These are phyloP conservation scores for Gracilariopsis chorda DNA, from an alignment of 23 red algal genomes.

Conservation along the genomic window DNA sequence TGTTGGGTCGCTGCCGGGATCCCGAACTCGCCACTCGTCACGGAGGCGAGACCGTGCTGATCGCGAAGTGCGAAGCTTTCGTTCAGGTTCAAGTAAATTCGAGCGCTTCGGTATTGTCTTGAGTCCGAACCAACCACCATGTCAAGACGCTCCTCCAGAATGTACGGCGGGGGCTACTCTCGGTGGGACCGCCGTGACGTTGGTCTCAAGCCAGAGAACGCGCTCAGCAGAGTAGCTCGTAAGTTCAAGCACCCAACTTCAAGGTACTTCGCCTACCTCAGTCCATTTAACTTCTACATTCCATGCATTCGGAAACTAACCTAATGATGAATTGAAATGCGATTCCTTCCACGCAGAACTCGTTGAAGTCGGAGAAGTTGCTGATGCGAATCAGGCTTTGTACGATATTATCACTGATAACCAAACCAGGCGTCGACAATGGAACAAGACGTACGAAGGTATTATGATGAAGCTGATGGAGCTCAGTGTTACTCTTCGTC, in stretches of 20 bases:
- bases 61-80: too few relatives aligned
- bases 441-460: slow-evolving; percentile 97
- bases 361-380: slow-evolving; percentile 90
- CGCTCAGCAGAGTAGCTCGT: slow-evolving; percentile 89
- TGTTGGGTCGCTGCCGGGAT: too few relatives aligned
- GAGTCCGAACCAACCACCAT: neutral
- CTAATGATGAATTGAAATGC: too few relatives aligned
- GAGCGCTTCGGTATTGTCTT: too few relatives aligned
- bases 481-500: slow-evolving; percentile 85
- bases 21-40: too few relatives aligned
- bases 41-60: too few relatives aligned
- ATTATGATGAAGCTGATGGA: slow-evolving; percentile 98
- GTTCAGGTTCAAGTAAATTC: too few relatives aligned
- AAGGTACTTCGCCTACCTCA: too few relatives aligned
- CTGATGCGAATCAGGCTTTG: slow-evolving; percentile 77
- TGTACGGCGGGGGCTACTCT: slow-evolving; percentile 33
- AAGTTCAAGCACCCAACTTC: slow-evolving; percentile 25
- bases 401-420: slow-evolving; percentile 99
- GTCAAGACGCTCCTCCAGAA: slow-evolving; percentile 27
- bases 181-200: slow-evolving; percentile 65
- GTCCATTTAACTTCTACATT: too few relatives aligned
- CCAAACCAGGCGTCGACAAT: slow-evolving; percentile 79
- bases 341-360: slow-evolving; percentile 86
- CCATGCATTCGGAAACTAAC: too few relatives aligned
- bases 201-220: slow-evolving; percentile 96